Conservation (phyloP, 768 basidiomycete species). For the Mycena albidolilacea region DNA sequence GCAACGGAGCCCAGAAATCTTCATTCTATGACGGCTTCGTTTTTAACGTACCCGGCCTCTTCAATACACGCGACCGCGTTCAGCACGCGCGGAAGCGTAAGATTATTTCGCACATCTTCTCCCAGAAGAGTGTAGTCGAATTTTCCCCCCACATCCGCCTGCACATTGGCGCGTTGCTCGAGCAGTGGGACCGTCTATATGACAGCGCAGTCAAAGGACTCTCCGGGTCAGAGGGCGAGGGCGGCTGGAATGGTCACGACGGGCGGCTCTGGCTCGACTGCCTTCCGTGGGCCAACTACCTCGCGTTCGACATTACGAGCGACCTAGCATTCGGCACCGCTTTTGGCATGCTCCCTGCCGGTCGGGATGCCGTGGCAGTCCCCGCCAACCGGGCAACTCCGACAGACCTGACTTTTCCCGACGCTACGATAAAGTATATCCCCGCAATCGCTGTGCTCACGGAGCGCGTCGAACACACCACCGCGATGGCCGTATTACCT, state of each 20-base stretch:
- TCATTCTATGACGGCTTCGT: slow-evolving; percentile 86
- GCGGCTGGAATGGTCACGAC: slow-evolving; percentile 71
- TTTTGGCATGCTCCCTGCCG: slow-evolving; percentile 89
- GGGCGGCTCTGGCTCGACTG: slow-evolving; percentile 83
- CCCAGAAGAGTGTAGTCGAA: slow-evolving; percentile 87
- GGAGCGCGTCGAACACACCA: slow-evolving; percentile 89
- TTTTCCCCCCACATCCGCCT: slow-evolving; percentile 85
- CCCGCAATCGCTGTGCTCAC: slow-evolving; percentile 91
- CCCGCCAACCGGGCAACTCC: slow-evolving; percentile 69
- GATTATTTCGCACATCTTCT: slow-evolving; percentile 89
- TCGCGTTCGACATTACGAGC: slow-evolving; percentile 82
- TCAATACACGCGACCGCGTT: slow-evolving; percentile 82
- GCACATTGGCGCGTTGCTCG: slow-evolving; percentile 72
- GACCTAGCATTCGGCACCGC: slow-evolving; percentile 91
- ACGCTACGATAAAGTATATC: slow-evolving; percentile 62
- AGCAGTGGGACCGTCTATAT: slow-evolving; percentile 83
- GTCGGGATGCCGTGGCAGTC: slow-evolving; percentile 79
- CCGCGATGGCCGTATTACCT: slow-evolving; percentile 85
- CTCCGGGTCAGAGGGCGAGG: slow-evolving; percentile 73
- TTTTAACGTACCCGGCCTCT: slow-evolving; percentile 78
- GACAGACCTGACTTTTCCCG: slow-evolving; percentile 51
- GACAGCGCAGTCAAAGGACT: slow-evolving; percentile 67
- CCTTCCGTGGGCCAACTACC: slow-evolving; percentile 75
- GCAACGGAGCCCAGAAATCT: slow-evolving; percentile 86
- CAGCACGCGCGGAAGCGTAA: slow-evolving; percentile 94